Evolutionary conservation across 2,329 filamentous ascomycete species (phyloP).

Genomic region (Fusarium illudens): DNA sequence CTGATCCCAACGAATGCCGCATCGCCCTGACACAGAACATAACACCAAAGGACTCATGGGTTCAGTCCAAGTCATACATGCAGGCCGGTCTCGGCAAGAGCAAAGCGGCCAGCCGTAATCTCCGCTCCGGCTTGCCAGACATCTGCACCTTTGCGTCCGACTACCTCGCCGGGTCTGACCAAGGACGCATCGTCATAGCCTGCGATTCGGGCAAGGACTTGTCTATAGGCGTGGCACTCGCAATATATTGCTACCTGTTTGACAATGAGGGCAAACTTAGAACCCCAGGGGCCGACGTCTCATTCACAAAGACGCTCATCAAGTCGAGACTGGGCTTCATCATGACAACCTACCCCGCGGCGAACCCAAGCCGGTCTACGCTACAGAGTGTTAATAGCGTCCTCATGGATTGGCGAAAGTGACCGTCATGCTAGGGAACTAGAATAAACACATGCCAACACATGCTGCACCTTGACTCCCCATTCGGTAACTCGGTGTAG

Average conservation of each 20-base stretch:
- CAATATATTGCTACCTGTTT: slow-evolving; percentile 77
- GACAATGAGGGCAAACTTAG: slow-evolving; percentile 65
- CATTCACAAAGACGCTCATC: slow-evolving; percentile 78
- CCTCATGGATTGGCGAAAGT: slow-evolving; percentile 69
- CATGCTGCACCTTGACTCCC: background rate
- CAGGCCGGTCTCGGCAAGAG: slow-evolving; percentile 72
- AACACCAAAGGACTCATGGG: slow-evolving; percentile 56
- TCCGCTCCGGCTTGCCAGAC: slow-evolving; percentile 74
- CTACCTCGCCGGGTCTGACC: slow-evolving; percentile 44
- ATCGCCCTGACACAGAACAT: slow-evolving; percentile 55
- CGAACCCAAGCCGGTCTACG: slow-evolving; percentile 84
- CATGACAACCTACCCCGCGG: slow-evolving; percentile 78
- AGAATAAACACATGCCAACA: background rate
- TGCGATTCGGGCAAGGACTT: slow-evolving; percentile 84
- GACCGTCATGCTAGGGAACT: background rate
- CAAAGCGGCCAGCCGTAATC: slow-evolving; percentile 83
- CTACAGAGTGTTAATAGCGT: slow-evolving; percentile 93
- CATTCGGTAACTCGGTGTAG: background rate
- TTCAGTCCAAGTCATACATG: slow-evolving; percentile 51
- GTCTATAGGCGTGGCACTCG: slow-evolving; percentile 79
- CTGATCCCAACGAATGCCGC: slow-evolving; percentile 44
- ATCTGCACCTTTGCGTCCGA: slow-evolving; percentile 65
- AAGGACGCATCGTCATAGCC: slow-evolving; percentile 61
- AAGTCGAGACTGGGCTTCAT: slow-evolving; percentile 82
- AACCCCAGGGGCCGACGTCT: slow-evolving; percentile 31